Conservation (phyloP, 306 rosid genomes). For the Trichosanthes truncata region DNA sequence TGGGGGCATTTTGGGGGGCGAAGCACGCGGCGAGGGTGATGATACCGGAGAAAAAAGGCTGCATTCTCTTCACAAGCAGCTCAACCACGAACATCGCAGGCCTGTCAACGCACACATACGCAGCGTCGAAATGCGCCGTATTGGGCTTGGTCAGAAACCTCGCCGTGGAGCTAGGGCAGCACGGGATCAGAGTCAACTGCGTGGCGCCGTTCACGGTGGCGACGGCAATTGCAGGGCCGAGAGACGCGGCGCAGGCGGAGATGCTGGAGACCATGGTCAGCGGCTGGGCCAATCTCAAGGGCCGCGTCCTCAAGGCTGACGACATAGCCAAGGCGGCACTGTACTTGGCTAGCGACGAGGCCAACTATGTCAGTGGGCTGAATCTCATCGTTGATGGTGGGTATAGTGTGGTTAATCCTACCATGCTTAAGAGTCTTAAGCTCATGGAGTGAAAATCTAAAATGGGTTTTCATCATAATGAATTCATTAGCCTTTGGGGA, state of each 20-base stretch:
- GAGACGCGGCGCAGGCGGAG: background rate
- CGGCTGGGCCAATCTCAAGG: slow-evolving; percentile 5
- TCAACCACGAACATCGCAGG: slow-evolving; percentile 13
- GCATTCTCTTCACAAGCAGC: slow-evolving; percentile 25
- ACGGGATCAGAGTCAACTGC: slow-evolving; percentile 24
- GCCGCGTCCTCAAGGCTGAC: slow-evolving; percentile 1
- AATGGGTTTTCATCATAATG: background rate
- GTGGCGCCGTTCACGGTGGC: slow-evolving; percentile 17
- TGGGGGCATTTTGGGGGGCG: slow-evolving; percentile 24
- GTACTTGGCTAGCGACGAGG: slow-evolving; percentile 17
- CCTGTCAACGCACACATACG: slow-evolving; percentile 18
- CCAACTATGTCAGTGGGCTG: slow-evolving; percentile 17
- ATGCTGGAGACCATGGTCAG: background rate
- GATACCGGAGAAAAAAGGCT: slow-evolving; percentile 16
- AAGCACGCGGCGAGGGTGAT: slow-evolving; percentile 31
- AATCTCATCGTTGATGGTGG: slow-evolving; percentile 22
- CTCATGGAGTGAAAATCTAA: background rate
- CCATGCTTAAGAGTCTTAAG: background rate
- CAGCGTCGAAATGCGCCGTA: slow-evolving; percentile 17
- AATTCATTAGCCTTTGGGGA: too few relatives aligned
- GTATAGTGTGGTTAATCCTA: slow-evolving; percentile 17
- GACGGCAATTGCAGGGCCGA: background rate
- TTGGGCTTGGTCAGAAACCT: slow-evolving; percentile 15
- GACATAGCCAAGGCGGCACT: slow-evolving; percentile 14
- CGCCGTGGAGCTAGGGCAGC: slow-evolving; percentile 17